Base-by-base conservation (phyloP, 495 filamentous ascomycete genomes). In the Penicillium soppii region DNA sequence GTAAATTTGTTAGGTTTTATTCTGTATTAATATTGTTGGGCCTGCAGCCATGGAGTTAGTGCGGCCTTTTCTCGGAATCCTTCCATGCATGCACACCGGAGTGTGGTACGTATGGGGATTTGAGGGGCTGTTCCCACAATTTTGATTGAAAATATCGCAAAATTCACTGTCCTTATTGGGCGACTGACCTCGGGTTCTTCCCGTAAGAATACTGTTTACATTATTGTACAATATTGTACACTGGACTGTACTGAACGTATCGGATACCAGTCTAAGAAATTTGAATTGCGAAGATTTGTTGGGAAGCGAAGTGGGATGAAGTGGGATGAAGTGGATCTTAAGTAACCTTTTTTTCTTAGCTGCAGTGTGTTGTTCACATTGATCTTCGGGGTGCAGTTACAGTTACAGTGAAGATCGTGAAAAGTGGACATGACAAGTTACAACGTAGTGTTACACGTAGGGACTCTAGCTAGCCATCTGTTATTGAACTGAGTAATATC, bases 21-120 rank as follows among this genome's bases (percentile, higher is more conserved):
- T 15, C 21, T 42, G 23, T 4, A 42, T 19, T 35, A 13, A 8
- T 15, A 13, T 27, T 10, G n/a, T 17, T 43, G 23, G 5, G 7
- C n/a, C n/a, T 13, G 19, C 19, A 38, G 23, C 2, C 13, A 13
- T 45, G 58, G 58, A 62, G 32, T 53, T 53, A 62, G 40, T 16
- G 13, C 58, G 58, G 58, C 21, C 0, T 58, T 62, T 62, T 62
- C 58, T 62, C 58, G 58, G 58, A 13, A 29, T n/a, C 23, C 19
- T 33, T 43, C 22, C 23, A 25, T n/a, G 16, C 8, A 15, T 27
- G 17, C 13, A 20, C 29, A 36, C 10, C 29, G 29, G 9, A 36
- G 16, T 33, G 7, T 20, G 53, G 46, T 30, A 33, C 39, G 35
- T 26, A 44, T n/a, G 53, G 45, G 38, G 52, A 29, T 19, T 2